phyloP scores from a whole-genome alignment of 148 eudicot species.

The Euryodendron excelsum region DNA sequence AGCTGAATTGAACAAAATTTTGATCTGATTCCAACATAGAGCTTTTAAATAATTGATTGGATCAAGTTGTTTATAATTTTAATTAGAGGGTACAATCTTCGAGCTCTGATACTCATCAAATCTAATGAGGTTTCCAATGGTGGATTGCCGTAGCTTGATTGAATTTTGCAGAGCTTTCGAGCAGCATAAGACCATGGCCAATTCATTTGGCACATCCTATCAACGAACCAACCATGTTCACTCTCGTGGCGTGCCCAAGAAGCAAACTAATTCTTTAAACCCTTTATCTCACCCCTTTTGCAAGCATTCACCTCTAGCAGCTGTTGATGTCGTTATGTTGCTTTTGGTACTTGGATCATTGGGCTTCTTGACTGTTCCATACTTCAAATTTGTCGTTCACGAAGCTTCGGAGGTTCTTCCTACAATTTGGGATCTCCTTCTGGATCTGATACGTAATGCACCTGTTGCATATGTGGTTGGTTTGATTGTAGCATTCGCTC shows the following conservation, averaged over 20 bases:
- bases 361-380: constrained; percentile 34
- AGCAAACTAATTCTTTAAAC: constrained; percentile 12
- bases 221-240: background rate
- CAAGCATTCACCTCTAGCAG: constrained; percentile 29
- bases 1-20: background rate
- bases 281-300: constrained; percentile 32
- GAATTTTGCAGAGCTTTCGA: constrained; percentile 42
- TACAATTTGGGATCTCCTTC: constrained; percentile 6
- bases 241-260: constrained; percentile 13
- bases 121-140: constrained; percentile 34
- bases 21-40: background rate
- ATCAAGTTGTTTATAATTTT: background rate
- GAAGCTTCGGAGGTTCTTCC: constrained; percentile 27
- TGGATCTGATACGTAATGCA: constrained; percentile 25
- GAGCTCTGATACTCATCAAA: background rate
- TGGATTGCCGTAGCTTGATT: constrained; percentile 44
- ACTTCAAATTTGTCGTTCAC: constrained; percentile 19
- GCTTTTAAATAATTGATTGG: background rate
- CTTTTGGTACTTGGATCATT: constrained; percentile 28
- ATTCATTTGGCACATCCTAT: constrained; percentile 7
- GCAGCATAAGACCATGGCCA: constrained; percentile 33
- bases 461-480: constrained; percentile 36
- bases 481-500: constrained; percentile 18
- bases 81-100: background rate
- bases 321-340: constrained; percentile 31